These are phyloP conservation scores for Acacia acuminata DNA, from an alignment of 306 rosid species.

Conservation along the genomic window DNA sequence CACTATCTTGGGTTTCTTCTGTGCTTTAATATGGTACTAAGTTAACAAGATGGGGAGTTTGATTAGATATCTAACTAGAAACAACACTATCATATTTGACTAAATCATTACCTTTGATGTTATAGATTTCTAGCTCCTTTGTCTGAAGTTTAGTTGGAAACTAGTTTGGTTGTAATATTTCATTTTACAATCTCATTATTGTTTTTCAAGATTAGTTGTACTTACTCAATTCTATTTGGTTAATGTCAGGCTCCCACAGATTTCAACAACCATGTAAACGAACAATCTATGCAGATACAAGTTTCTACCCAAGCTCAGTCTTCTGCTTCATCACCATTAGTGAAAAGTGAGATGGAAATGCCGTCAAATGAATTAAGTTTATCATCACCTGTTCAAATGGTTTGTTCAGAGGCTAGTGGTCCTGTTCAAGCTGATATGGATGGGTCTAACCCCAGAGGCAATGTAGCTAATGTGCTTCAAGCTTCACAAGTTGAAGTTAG, in stretches of 20 bases:
- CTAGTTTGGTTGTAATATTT: constrained; percentile 18
- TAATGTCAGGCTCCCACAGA: constrained; percentile 68
- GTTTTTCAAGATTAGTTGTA: constrained; percentile 28
- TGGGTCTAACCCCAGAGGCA: constrained; percentile 55
- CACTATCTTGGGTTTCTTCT: neutral
- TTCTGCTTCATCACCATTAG: constrained; percentile 47
- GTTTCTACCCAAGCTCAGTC: constrained; percentile 56
- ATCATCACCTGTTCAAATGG: constrained; percentile 59
- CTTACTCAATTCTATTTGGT: constrained; percentile 50
- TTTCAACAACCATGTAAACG: constrained; percentile 45
- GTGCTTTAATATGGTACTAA: constrained; percentile 8
- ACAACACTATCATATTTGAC: neutral
- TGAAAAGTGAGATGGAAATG: constrained; percentile 62
- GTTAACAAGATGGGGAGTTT: constrained; percentile 24
- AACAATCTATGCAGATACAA: constrained; percentile 58
- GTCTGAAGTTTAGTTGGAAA: constrained; percentile 22
- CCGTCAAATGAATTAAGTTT: constrained; percentile 64
- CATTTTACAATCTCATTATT: constrained; percentile 10
- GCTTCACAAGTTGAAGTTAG: constrained; percentile 61
- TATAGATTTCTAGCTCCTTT: neutral
- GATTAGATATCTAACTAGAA: constrained; percentile 17
- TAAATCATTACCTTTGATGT: constrained; percentile 1
- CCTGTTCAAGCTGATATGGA: constrained; percentile 63
- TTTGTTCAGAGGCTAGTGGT: constrained; percentile 53
- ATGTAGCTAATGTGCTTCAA: constrained; percentile 57